These are phyloP conservation scores for Daldinia grandis DNA, from an alignment of 495 filamentous ascomycete genomes.

Conservation along the genomic window DNA sequence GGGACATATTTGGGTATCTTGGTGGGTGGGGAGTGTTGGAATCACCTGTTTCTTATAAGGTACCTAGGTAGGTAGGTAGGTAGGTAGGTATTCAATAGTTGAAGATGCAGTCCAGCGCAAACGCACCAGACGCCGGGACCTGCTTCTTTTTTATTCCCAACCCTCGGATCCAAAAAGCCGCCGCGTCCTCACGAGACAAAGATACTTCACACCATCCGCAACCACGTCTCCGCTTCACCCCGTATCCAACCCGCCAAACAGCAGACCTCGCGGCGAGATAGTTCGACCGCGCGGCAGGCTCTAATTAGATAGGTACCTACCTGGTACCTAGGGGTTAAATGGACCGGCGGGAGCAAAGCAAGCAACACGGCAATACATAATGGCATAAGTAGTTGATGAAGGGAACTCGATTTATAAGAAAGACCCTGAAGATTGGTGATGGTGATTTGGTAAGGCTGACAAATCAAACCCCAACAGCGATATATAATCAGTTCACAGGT, in stretches of 20 bases:
- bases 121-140: background rate
- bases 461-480: background rate
- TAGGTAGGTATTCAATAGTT: background rate
- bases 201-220: background rate
- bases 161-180: background rate
- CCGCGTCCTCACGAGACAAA: background rate
- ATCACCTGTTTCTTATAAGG: too few species aligned
- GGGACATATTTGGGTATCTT: constrained; percentile 30
- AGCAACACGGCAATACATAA: background rate
- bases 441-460: background rate
- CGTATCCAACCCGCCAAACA: background rate
- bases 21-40: too few species aligned
- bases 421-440: background rate
- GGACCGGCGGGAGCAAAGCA: background rate
- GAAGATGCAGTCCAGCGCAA: background rate
- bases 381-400: too few species aligned
- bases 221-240: background rate
- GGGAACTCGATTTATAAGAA: background rate
- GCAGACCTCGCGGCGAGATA: background rate
- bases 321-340: too few species aligned
- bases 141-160: background rate
- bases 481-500: background rate
- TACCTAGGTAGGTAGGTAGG: background rate
- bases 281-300: background rate
- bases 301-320: background rate